Base-by-base conservation (phyloP, 108 stramenopile genomes). In the Nitzschia sp. region DNA sequence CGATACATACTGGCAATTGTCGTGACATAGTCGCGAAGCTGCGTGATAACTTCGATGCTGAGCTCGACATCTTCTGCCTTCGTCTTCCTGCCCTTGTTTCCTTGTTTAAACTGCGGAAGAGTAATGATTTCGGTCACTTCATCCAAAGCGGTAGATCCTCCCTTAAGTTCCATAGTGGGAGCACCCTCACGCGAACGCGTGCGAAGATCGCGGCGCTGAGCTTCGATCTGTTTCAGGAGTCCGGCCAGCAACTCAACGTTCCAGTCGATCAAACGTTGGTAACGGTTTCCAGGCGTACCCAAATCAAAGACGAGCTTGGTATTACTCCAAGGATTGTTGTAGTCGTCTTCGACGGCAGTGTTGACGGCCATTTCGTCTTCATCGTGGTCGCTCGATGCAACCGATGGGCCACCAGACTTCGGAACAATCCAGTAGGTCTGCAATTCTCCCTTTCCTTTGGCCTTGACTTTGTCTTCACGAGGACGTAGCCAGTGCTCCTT, bases 91-190 rank as follows among this genome's bases (percentile, higher is more conserved):
- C 36, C 48, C 11, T 27, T 31, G 8, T 3, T 13, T 45, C 60
- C 47, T 21, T 46, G 28, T 4, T 33, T 32, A 27, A 56, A 54
- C 35, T 68, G 36, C 15, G 54, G 66, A 27, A 84, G 15, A 25
- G 68, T 61, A 17, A 78, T 68, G 8, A 71, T 66, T 32, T 78
- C 77, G 26, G 36, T 59, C 49, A 78, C 70, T 78, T 78, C 77
- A 54, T 72, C 71, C 30, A 78, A 32, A 9, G 61, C 42, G n/a
- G 57, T 67, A 2, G 46, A 55, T 0, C 54, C 54, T 42, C 42
- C 54, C 26, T 33, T 29, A 15, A 57, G 34, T 28, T 57, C 34
- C 35, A 68, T 57, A 8, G 54, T 19, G 2, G 56, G 23, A 1
- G 28, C 54, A 2, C 26, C 21, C 28, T 35, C 45, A 3, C 35